Evolutionary conservation across 768 basidiomycete genomes (phyloP).

Genomic region (Clavulina sp.): DNA sequence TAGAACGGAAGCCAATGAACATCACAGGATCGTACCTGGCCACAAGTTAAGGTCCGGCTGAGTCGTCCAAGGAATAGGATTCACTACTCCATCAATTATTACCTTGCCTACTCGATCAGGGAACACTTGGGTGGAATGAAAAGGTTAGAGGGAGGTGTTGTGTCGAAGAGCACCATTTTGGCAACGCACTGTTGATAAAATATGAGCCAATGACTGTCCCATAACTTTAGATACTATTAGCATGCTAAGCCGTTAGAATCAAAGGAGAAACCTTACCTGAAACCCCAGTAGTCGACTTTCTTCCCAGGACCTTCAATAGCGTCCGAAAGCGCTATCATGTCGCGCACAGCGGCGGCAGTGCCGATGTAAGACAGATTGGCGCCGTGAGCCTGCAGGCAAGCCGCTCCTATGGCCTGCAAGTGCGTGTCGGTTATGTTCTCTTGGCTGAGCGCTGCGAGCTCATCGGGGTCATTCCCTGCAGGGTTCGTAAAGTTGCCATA

Average conservation of each 20-base stretch:
- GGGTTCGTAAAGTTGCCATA: background rate
- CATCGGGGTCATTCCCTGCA: background rate
- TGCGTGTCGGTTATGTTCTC: background rate
- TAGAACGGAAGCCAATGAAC: no score
- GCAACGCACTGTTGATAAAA: background rate
- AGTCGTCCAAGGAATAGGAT: background rate
- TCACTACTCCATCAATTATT: slow-evolving; percentile 5
- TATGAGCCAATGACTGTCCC: slow-evolving; percentile 3
- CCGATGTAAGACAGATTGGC: background rate
- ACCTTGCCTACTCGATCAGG: slow-evolving; percentile 4
- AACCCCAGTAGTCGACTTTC: background rate
- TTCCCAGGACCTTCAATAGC: background rate
- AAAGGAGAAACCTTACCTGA: no score
- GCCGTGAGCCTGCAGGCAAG: background rate
- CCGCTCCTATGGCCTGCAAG: background rate
- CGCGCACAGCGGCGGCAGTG: background rate
- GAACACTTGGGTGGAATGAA: slow-evolving; percentile 3
- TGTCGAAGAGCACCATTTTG: no score
- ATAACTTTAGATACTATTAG: no score
- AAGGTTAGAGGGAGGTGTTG: background rate
- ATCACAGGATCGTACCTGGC: no score
- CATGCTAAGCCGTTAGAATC: no score
- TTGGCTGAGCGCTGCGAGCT: background rate
- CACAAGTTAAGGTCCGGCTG: background rate
- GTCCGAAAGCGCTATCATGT: background rate